phyloP scores from a whole-genome alignment of 768 basidiomycete species.

The Lepiota brunneoincarnata region DNA sequence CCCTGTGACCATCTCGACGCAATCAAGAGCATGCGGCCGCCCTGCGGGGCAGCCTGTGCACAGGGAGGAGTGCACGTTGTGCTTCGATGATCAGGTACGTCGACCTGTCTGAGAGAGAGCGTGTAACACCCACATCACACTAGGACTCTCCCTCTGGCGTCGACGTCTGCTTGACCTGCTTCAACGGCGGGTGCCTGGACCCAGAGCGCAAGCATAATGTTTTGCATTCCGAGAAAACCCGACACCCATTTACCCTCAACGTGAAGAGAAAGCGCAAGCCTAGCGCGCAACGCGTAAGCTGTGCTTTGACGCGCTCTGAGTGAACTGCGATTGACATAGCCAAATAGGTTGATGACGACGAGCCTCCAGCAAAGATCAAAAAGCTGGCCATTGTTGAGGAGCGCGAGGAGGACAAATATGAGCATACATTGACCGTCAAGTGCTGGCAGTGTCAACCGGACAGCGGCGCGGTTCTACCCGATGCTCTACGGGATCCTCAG shows the following conservation, averaged over 20 bases:
- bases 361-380: slow-evolving; percentile 86
- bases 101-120: neutral
- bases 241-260: slow-evolving; percentile 78
- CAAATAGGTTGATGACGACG: slow-evolving; percentile 62
- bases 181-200: slow-evolving; percentile 87
- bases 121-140: neutral
- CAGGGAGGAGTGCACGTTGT: slow-evolving; percentile 95
- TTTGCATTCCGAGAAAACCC: slow-evolving; percentile 68
- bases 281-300: slow-evolving; percentile 60
- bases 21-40: slow-evolving; percentile 48
- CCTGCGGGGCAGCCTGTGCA: slow-evolving; percentile 73
- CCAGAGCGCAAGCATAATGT: slow-evolving; percentile 65
- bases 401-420: slow-evolving; percentile 87
- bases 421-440: slow-evolving; percentile 57
- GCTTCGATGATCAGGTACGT: slow-evolving; percentile 88
- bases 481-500: slow-evolving; percentile 32
- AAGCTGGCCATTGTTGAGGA: slow-evolving; percentile 88
- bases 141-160: slow-evolving; percentile 76
- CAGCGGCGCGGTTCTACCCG: slow-evolving; percentile 43
- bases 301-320: neutral
- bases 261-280: slow-evolving; percentile 72
- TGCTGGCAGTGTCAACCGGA: slow-evolving; percentile 73
- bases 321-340: neutral
- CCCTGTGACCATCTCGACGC: slow-evolving; percentile 54
- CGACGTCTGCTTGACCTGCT: slow-evolving; percentile 89